phyloP scores from a whole-genome alignment of 805 yeast genomes.

The Debaryomyces maramus region DNA sequence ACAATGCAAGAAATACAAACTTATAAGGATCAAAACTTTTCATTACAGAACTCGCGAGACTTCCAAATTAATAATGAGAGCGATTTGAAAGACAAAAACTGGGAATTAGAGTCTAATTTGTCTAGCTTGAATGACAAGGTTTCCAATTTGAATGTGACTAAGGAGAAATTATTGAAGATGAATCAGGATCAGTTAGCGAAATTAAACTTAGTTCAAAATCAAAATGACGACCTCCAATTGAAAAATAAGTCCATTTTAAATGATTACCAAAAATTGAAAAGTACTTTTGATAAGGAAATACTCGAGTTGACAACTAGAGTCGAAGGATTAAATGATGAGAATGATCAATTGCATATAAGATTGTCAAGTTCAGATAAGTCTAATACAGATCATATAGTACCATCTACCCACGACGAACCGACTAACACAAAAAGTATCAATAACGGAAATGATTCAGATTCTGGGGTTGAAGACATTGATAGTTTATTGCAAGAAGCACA shows the following conservation, averaged over 20 bases:
- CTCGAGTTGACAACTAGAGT: conserved; percentile 51
- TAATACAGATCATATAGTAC: background rate
- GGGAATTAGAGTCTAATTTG: conserved; percentile 62
- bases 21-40: conserved; percentile 34
- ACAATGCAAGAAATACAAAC: conserved; percentile 44
- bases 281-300: conserved; percentile 41
- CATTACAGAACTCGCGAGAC: conserved; percentile 33
- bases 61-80: conserved; percentile 45
- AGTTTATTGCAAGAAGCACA: conserved; percentile 30
- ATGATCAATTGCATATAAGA: conserved; percentile 49
- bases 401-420: background rate
- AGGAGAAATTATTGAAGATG: conserved; percentile 34
- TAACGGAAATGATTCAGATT: conserved; percentile 14
- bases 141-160: conserved; percentile 37
- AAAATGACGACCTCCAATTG: conserved; percentile 48
- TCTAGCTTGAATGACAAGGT: conserved; percentile 46
- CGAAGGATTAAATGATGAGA: conserved; percentile 66
- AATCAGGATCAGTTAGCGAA: conserved; percentile 35
- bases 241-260: conserved; percentile 41
- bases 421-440: background rate
- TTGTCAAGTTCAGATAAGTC: background rate
- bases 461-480: conserved; percentile 37
- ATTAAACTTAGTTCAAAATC: conserved; percentile 35
- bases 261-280: conserved; percentile 37
- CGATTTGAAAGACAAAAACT: conserved; percentile 56